Evolutionary conservation across 169 alveolate genomes (phyloP), one percentile per base, ranked within the genome.

Genomic region (Fabrea salina): DNA sequence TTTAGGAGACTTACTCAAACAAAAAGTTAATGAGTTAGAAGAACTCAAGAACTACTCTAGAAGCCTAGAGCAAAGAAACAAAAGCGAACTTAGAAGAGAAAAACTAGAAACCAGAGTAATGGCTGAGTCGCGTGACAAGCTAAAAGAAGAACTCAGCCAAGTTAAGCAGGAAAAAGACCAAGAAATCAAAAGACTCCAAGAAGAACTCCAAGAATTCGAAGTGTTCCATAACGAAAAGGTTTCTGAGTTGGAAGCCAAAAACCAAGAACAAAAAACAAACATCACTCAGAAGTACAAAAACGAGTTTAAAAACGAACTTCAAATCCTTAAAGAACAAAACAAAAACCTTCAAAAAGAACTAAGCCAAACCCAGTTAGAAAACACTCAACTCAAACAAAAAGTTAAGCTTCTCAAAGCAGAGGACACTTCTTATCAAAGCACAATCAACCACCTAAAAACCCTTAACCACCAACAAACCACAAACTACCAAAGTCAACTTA

Each of bases 131-230:
- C 32, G 74, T 1, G 74, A 61, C 41, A 25, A 61, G 11, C 25
- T 61, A 61, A 0, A 51, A 30, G 74, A 27, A 2, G 51, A 61
- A 61, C 25, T 61, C 11, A 35, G 19, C 39, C 54, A 61, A 33
- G 32, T 61, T n/a, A 61, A 61, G 25, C 39, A 51, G 74, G n/a
- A 35, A 61, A 61, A 61, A 61, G 74, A 61, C 32, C 54, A 61
- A 30, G 74, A 61, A 35, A 37, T 37, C n/a, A n/a, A n/a, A n/a
- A n/a, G n/a, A n/a, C n/a, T n/a, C 16, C 54, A 61, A 30, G 50
- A 61, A 8, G 13, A 13, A 61, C 19, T 61, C 8, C 7, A 8
- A 8, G 53, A 37, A 16, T 3, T 61, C 2, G 74, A 61, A 11
- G 27, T 33, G 1, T 25, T 13, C 0, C 25, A 61, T 4, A 13